Percentiles rank a stretch among this genome's conserved stretches.
Evolutionary conservation across 495 filamentous ascomycete genomes (phyloP).

Genomic region (Coniosporium apollinis): DNA sequence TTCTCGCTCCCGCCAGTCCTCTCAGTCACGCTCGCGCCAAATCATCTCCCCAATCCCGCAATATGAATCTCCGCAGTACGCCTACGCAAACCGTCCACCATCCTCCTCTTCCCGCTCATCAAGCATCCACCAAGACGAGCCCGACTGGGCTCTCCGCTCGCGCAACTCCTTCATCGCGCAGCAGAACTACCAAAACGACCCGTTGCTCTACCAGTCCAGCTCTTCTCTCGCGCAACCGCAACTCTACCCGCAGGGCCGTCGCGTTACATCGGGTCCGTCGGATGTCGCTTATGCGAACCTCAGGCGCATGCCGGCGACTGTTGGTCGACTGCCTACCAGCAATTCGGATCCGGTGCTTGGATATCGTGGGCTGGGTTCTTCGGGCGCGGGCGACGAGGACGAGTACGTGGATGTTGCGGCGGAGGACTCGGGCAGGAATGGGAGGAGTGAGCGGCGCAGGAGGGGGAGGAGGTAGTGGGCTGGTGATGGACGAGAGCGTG

Average conservation of each 20-base stretch:
- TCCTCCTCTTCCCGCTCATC: slow-evolving; percentile 16
- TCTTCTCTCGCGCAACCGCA: slow-evolving; percentile 11
- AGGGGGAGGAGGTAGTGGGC: too few relatives aligned
- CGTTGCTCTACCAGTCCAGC: slow-evolving; percentile 9
- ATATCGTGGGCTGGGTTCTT: too few relatives aligned
- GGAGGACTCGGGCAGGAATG: too few relatives aligned
- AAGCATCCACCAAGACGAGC: slow-evolving; percentile 13
- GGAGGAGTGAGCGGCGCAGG: too few relatives aligned
- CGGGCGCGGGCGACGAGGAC: too few relatives aligned
- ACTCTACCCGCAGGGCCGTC: slow-evolving; percentile 3
- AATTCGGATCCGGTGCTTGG: background rate
- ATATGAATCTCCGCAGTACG: slow-evolving; percentile 11
- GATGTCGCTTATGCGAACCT: slow-evolving; percentile 12
- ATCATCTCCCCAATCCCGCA: slow-evolving; percentile 12
- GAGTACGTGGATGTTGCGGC: too few relatives aligned
- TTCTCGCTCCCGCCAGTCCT: slow-evolving; percentile 8
- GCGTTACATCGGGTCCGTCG: slow-evolving; percentile 8
- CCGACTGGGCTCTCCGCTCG: slow-evolving; percentile 9
- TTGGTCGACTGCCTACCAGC: slow-evolving; percentile 4
- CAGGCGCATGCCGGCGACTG: slow-evolving; percentile 4
- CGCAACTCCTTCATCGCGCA: slow-evolving; percentile 13
- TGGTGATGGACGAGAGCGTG: too few relatives aligned
- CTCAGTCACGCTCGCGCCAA: slow-evolving; percentile 10
- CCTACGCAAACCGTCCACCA: slow-evolving; percentile 12
- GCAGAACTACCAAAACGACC: slow-evolving; percentile 5